These are phyloP conservation scores for Populus simonii DNA, from an alignment of 345 rosid genomes.

Conservation along the genomic window DNA sequence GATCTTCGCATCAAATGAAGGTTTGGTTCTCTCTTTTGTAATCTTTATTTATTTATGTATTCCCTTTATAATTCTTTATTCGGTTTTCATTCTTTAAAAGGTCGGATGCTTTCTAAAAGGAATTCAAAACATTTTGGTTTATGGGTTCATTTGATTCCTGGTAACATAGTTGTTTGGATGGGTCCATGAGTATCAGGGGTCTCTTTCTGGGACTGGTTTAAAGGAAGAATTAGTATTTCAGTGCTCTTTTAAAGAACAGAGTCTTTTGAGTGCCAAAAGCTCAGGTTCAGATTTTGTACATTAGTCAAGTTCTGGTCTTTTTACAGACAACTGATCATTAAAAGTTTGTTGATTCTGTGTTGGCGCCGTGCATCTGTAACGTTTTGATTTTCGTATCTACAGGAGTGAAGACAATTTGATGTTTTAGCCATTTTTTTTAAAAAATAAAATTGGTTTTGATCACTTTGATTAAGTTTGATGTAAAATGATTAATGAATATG, in stretches of 20 bases:
- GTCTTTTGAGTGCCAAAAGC: not conserved
- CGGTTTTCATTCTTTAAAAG: constrained; percentile 20
- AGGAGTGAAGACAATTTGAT: not conserved
- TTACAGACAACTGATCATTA: not conserved
- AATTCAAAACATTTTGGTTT: constrained; percentile 6
- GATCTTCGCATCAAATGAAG: constrained; percentile 53
- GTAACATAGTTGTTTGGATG: not conserved
- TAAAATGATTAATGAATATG: not conserved
- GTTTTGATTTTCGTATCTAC: not conserved
- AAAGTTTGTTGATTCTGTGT: constrained; percentile 2
- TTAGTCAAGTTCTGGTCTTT: not conserved
- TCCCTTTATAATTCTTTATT: not conserved
- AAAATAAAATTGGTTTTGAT: not conserved
- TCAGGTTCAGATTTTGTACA: not conserved
- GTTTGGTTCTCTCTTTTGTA: constrained; percentile 33
- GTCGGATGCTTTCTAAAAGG: not conserved
- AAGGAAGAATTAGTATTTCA: not conserved
- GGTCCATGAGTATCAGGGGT: constrained; percentile 4
- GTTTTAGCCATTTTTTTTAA: not conserved
- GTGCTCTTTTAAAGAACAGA: not conserved
- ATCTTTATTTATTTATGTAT: constrained; percentile 12
- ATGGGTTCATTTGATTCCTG: constrained; percentile 14
- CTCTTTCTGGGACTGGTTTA: constrained; percentile 1
- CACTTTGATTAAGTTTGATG: not conserved
- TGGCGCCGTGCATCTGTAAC: not conserved